A percentile compares a stretch with the other conserved stretches of the same genome.
These are phyloP conservation scores for Dioszegia hungarica DNA, from an alignment of 768 basidiomycete species.

Conservation along the genomic window DNA sequence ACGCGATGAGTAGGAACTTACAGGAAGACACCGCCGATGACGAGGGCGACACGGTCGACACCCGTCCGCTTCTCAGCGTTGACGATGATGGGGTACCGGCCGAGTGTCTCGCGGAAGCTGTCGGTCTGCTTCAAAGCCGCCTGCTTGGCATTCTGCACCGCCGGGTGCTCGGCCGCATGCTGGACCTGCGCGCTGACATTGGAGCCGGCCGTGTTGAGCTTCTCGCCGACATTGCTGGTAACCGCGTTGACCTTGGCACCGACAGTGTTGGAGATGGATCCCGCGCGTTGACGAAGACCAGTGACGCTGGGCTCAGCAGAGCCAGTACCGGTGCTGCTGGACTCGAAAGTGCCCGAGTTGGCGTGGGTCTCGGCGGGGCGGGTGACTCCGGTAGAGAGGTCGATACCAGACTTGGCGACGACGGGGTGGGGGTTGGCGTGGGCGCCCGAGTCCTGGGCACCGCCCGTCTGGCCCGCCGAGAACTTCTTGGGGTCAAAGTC, in stretches of 20 bases:
- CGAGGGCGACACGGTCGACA: conserved; percentile 32
- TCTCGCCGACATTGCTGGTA: conserved; percentile 21
- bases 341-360: neutral
- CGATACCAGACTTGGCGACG: conserved; percentile 8
- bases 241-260: conserved; percentile 8
- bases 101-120: conserved; percentile 25
- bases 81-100: conserved; percentile 19
- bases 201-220: conserved; percentile 8
- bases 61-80: conserved; percentile 33
- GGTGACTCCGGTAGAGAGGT: conserved; percentile 4
- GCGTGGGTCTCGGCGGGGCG: conserved; percentile 52
- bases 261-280: neutral
- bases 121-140: conserved; percentile 24
- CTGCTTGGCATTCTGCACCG: conserved; percentile 30
- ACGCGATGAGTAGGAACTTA: conserved; percentile 10
- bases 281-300: conserved; percentile 3
- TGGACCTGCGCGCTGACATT: conserved; percentile 15
- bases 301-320: conserved; percentile 1
- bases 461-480: neutral
- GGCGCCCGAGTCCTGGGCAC: neutral
- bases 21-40: conserved; percentile 26
- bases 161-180: conserved; percentile 30
- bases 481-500: conserved; percentile 5
- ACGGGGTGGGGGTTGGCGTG: conserved; percentile 6
- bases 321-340: neutral